Evolutionary conservation across 495 filamentous ascomycete genomes (phyloP).

Genomic region (Arthonia radiata): DNA sequence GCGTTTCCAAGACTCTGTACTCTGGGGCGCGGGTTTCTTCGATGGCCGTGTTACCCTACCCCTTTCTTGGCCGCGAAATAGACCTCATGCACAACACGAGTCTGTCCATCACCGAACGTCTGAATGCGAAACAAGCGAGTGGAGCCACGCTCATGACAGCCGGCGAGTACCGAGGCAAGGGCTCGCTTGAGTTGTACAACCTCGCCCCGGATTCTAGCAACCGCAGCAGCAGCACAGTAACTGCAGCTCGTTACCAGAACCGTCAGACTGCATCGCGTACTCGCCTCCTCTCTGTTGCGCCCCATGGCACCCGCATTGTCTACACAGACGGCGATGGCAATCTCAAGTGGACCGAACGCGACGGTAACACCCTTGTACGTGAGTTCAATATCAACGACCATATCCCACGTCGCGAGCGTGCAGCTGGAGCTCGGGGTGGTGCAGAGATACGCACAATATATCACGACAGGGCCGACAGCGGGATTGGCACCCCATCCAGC

Average conservation of each 20-base stretch:
- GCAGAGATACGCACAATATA: not conserved
- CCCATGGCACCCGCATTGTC: constrained; percentile 65
- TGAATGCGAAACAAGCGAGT: constrained; percentile 20
- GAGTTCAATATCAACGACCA: constrained; percentile 45
- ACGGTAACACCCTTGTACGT: constrained; percentile 60
- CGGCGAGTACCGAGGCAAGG: constrained; percentile 87
- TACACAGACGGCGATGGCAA: constrained; percentile 66
- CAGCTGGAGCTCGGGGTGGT: not conserved
- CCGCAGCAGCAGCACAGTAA: constrained; percentile 7
- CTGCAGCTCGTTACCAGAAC: constrained; percentile 30
- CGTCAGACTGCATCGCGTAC: constrained; percentile 59
- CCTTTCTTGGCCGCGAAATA: constrained; percentile 28
- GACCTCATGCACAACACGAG: constrained; percentile 27
- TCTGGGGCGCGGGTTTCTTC: constrained; percentile 63
- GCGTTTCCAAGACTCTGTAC: constrained; percentile 50
- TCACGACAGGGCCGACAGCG: constrained; percentile 1
- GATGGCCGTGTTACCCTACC: constrained; percentile 47
- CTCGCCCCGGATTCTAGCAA: constrained; percentile 20
- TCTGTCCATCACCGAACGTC: constrained; percentile 25
- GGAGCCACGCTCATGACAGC: constrained; percentile 50
- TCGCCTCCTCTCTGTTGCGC: constrained; percentile 61
- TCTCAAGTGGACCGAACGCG: constrained; percentile 78
- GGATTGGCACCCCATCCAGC: constrained; percentile 1
- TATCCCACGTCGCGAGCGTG: constrained; percentile 5
- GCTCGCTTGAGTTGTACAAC: constrained; percentile 71